phyloP scores from a whole-genome alignment of 2,329 filamentous ascomycete species.

The Aspergillus calidoustus region DNA sequence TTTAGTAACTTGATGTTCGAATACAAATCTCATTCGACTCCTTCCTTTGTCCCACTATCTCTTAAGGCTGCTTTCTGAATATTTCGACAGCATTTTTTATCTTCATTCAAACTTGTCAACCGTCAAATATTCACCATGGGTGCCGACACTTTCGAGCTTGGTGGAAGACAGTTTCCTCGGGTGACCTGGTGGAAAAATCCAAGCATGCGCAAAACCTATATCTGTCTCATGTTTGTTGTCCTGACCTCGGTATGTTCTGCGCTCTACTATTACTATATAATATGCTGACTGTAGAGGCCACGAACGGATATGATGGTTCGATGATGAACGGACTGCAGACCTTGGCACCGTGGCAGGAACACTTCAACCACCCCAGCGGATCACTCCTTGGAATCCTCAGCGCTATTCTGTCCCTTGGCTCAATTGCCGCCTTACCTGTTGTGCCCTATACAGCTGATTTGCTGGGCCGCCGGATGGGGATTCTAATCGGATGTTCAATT shows the following conservation, averaged over 20 bases:
- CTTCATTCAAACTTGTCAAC: background rate
- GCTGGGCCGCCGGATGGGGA: conserved; percentile 52
- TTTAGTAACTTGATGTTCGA: background rate
- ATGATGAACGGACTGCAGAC: conserved; percentile 14
- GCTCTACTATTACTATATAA: conserved; percentile 24
- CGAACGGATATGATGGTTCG: conserved; percentile 15
- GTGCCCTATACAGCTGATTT: conserved; percentile 54
- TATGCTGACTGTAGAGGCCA: background rate
- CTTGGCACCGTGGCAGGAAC: conserved; percentile 1
- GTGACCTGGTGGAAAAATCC: conserved; percentile 32
- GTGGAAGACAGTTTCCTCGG: conserved; percentile 27
- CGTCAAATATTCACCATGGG: conserved; percentile 14
- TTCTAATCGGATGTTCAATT: conserved; percentile 44
- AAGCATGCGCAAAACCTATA: conserved; percentile 30
- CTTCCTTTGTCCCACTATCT: background rate
- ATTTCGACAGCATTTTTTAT: background rate
- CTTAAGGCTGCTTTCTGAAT: background rate
- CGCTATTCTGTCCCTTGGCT: conserved; percentile 47
- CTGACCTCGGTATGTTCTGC: conserved; percentile 29
- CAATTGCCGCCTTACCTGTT: conserved; percentile 53
- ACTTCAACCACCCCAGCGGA: conserved; percentile 1
- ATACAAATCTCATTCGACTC: background rate
- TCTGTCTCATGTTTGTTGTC: conserved; percentile 28
- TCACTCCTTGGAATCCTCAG: conserved; percentile 7
- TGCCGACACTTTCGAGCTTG: conserved; percentile 25